Conservation (phyloP, 1,139 yeast genomes). For the Yamadazyma membranifaciens region DNA sequence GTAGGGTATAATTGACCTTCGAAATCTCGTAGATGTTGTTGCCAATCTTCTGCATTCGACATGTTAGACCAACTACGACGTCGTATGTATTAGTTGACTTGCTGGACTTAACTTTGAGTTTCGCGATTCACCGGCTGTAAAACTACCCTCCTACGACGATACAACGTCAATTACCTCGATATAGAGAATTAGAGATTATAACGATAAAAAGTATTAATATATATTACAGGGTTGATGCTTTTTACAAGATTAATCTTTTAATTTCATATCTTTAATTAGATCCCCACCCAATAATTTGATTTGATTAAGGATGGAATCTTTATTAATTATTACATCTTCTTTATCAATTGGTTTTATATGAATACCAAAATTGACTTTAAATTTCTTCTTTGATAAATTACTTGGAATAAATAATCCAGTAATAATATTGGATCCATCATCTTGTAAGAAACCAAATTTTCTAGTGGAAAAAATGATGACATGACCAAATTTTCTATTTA, state of each 20-base stretch:
- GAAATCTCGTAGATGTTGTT: conserved; percentile 28
- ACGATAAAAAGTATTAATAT: neutral
- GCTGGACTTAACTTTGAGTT: no score
- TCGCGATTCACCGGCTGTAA: no score
- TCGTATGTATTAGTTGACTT: no score
- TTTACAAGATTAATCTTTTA: conserved; percentile 2
- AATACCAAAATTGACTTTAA: conserved; percentile 77
- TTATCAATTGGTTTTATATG: conserved; percentile 61
- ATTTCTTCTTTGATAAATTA: conserved; percentile 54
- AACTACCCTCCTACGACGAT: no score
- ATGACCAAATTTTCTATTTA: conserved; percentile 55
- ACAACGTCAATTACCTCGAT: no score
- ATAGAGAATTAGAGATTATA: no score
- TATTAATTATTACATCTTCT: conserved; percentile 64
- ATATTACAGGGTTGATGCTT: conserved; percentile 3
- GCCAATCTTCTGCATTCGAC: conserved; percentile 13
- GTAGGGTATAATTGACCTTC: conserved; percentile 34
- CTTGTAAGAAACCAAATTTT: conserved; percentile 47
- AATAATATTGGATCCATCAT: conserved; percentile 57
- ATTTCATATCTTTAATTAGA: conserved; percentile 29
- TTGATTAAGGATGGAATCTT: conserved; percentile 72
- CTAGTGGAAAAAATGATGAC: conserved; percentile 61
- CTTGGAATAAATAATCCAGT: conserved; percentile 81
- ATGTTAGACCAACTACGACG: neutral
- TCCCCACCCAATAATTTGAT: conserved; percentile 78